phyloP scores from a whole-genome alignment of 352 stramenopile genomes.

The Globisporangium viniferum region DNA sequence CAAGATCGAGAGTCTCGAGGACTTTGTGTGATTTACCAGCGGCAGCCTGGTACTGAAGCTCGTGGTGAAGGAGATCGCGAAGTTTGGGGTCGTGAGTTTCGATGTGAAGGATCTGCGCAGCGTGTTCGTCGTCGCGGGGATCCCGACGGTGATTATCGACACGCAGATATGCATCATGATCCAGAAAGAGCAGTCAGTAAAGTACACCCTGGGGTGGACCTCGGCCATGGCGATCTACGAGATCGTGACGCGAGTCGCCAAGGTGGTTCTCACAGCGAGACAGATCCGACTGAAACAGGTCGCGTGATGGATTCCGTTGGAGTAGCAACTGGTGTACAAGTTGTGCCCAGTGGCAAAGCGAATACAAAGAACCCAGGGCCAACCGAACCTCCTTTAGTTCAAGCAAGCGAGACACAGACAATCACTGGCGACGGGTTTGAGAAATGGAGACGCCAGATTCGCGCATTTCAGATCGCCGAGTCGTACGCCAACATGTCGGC shows the following conservation, averaged over 20 bases:
- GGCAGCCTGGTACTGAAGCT: conserved; percentile 8
- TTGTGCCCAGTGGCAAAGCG: not conserved
- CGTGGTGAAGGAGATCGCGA: conserved; percentile 7
- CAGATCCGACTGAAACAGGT: not conserved
- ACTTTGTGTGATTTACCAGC: no score
- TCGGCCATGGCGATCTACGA: conserved; percentile 9
- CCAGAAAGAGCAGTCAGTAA: not conserved
- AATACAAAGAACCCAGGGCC: not conserved
- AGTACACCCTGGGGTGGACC: conserved; percentile 8
- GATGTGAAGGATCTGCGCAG: conserved; percentile 6
- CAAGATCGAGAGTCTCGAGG: no score
- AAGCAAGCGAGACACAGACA: not conserved
- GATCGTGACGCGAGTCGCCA: not conserved
- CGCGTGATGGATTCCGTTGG: no score
- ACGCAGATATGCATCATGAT: conserved; percentile 19
- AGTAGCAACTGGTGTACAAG: no score
- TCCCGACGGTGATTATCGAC: conserved; percentile 23
- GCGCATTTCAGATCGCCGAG: conserved; percentile 35
- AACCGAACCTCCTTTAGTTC: not conserved
- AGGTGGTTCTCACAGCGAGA: not conserved
- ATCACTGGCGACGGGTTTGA: conserved; percentile 16
- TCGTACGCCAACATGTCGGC: conserved; percentile 44
- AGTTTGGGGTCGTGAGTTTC: conserved; percentile 3
- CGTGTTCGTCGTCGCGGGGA: conserved; percentile 12
- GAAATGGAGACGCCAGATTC: conserved; percentile 21